Base-by-base conservation (phyloP, 306 rosid genomes). In the Mimosa pudica region DNA sequence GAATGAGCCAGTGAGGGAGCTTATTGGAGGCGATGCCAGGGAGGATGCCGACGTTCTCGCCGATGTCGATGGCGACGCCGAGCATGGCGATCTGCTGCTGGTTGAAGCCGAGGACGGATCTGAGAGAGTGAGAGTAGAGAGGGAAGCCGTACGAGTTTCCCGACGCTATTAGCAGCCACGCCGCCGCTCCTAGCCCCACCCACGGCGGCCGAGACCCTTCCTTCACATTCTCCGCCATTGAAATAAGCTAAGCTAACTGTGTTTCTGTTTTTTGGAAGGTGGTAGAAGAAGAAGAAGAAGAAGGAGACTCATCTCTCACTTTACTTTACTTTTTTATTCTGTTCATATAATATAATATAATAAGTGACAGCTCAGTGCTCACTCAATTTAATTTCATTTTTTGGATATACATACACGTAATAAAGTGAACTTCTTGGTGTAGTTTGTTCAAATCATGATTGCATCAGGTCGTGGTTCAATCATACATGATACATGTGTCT, bases 151-250 rank as follows among this genome's bases (percentile, higher is more conserved):
- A 86, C 2, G 87, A 75, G 55, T 85, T 88, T 68, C 96, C 97
- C 0, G 92, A 79, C 0, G 90, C 94, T 14, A 91, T 83, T 66
- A 87, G 92, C 32, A 91, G 80, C 97, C 97, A 93, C 11, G 89
- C 96, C 0, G 91, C 88, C 8, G 92, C 97, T 80, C 94, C 96
- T 6, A 93, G 78, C 2, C 94, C 97, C 81, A 91, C 96, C 97
- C 97, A 93, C 38, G 96, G 97, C 36, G 97, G 97, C 11, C 94
- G 80, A 0, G 84, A 86, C 9, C 97, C 97, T 70, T 52, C 90
- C 70, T 93, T 93, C 48, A 93, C n/a, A 8, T 35, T 24, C 30
- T 24, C 80, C 86, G 32, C 81, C 91, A 86, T 84, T 42, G 3
- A n/a, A n/a, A n/a, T n/a, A n/a, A n/a, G n/a, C n/a, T n/a, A n/a